Evolutionary conservation across 768 basidiomycete genomes (phyloP).

Genomic region (Boletus rex-veris): DNA sequence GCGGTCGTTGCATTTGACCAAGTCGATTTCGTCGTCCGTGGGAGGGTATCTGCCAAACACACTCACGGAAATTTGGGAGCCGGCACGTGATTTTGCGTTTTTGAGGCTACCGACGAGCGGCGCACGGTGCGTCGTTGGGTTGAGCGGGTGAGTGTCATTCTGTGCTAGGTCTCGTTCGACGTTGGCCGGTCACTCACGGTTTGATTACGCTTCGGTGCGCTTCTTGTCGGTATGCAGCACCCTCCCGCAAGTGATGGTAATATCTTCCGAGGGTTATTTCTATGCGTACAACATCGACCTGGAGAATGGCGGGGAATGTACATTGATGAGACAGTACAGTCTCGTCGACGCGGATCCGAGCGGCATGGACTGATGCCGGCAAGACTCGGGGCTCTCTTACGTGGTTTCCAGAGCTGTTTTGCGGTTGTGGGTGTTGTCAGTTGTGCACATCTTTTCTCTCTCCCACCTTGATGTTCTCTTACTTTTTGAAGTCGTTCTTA

Average conservation of each 20-base stretch:
- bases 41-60: conserved; percentile 86
- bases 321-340: conserved; percentile 90
- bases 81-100: conserved; percentile 90
- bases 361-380: conserved; percentile 28
- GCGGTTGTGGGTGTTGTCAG: not conserved
- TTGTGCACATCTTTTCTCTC: conserved; percentile 1
- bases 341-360: conserved; percentile 28
- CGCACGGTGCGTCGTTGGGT: conserved; percentile 80
- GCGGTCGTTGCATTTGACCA: conserved; percentile 72
- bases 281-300: conserved; percentile 95
- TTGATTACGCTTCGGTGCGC: not conserved
- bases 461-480: not conserved
- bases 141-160: conserved; percentile 69
- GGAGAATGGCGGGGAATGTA: conserved; percentile 94
- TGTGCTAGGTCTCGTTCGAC: not conserved
- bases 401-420: not conserved
- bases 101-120: conserved; percentile 77
- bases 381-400: not conserved
- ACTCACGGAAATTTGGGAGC: conserved; percentile 96
- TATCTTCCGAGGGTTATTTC: conserved; percentile 93
- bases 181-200: not conserved
- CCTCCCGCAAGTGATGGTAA: conserved; percentile 95
- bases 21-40: conserved; percentile 70
- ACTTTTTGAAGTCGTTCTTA: not conserved
- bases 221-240: conserved; percentile 47